These are phyloP conservation scores for Persicaria maculosa DNA, from an alignment of 148 eudicot genomes.

Conservation along the genomic window DNA sequence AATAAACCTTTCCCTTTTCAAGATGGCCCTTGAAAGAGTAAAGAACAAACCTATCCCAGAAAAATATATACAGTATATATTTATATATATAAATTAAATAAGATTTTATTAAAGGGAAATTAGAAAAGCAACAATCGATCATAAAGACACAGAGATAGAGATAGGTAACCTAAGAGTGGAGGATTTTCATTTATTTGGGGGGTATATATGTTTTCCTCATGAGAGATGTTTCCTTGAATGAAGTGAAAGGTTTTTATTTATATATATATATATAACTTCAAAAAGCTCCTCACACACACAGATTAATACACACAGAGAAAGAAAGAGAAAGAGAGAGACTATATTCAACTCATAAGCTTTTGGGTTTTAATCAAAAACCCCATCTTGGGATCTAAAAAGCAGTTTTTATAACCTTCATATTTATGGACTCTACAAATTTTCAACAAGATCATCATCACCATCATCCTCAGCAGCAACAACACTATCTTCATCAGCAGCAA, in stretches of 20 bases:
- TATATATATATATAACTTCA: conserved; percentile 1
- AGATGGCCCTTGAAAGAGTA: conserved; percentile 28
- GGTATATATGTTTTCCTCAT: conserved; percentile 12
- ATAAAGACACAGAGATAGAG: conserved; percentile 1
- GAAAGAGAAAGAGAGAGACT: background rate
- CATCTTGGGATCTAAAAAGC: conserved; percentile 46
- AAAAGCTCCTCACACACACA: conserved; percentile 8
- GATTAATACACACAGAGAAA: conserved; percentile 3
- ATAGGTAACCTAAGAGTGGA: conserved; percentile 15
- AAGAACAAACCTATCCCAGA: conserved; percentile 24
- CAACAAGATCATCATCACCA: conserved; percentile 21
- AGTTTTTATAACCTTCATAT: conserved; percentile 9
- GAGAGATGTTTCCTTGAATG: conserved; percentile 31
- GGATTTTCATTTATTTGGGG: conserved; percentile 16
- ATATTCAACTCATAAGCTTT: conserved; percentile 5
- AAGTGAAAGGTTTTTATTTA: conserved; percentile 31
- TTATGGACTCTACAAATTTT: conserved; percentile 40
- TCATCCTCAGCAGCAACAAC: conserved; percentile 18
- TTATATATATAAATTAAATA: background rate
- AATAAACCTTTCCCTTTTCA: conserved; percentile 16
- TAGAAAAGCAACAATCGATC: conserved; percentile 11
- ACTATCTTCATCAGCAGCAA: conserved; percentile 18
- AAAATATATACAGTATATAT: background rate
- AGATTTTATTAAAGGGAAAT: background rate
- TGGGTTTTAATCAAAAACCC: conserved; percentile 6